A percentile compares a stretch with the other conserved stretches of the same genome.
Conservation (phyloP, 2,329 filamentous ascomycete genomes). For the Gliomastix tumulicola region DNA sequence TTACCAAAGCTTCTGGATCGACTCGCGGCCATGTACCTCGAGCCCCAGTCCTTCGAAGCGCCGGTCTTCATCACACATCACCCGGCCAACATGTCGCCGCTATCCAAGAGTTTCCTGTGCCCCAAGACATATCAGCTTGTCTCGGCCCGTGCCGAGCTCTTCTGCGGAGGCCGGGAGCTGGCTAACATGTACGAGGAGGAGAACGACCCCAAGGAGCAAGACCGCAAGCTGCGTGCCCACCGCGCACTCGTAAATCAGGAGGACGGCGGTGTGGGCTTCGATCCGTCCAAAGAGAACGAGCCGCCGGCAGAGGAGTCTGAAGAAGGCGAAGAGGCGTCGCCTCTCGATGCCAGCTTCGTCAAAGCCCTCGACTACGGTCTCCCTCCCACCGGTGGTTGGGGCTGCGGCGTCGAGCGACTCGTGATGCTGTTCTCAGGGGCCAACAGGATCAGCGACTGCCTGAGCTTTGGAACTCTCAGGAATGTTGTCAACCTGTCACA, state of each 20-base stretch:
- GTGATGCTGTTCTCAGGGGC: constrained; percentile 84
- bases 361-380: constrained; percentile 80
- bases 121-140: constrained; percentile 62
- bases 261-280: constrained; percentile 22
- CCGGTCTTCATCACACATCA: constrained; percentile 88
- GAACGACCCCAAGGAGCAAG: constrained; percentile 83
- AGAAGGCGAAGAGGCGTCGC: constrained; percentile 36
- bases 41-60: constrained; percentile 58
- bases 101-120: constrained; percentile 80
- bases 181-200: constrained; percentile 99
- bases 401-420: constrained; percentile 83
- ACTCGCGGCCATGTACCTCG: constrained; percentile 69
- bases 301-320: constrained; percentile 25
- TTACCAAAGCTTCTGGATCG: constrained; percentile 70
- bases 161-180: constrained; percentile 72
- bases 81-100: constrained; percentile 82
- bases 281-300: constrained; percentile 7
- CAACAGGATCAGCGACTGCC: constrained; percentile 74
- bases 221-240: constrained; percentile 67
- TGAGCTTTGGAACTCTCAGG: constrained; percentile 81
- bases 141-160: constrained; percentile 78
- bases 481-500: constrained; percentile 40
- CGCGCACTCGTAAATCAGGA: constrained; percentile 26
- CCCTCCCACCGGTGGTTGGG: constrained; percentile 96
- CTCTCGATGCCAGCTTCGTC: constrained; percentile 73